phyloP scores from a whole-genome alignment of 2,329 filamentous ascomycete genomes.

The Hirsutella thompsonii region DNA sequence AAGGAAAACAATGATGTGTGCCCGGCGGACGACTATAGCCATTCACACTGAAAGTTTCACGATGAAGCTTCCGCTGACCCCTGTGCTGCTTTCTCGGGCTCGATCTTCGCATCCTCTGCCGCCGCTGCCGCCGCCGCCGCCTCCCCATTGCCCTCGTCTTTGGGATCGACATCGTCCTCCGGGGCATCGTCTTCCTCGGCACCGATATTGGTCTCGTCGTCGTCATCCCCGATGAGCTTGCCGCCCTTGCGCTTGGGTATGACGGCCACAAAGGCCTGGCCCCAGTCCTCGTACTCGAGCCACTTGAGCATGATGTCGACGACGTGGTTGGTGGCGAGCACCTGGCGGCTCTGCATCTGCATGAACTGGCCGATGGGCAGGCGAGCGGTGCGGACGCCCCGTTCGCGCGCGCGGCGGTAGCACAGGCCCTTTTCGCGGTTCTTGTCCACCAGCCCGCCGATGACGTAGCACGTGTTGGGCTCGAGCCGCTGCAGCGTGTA shows the following conservation, averaged over 20 bases:
- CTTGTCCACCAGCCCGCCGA: slow-evolving; percentile 89
- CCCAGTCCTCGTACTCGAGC: slow-evolving; percentile 87
- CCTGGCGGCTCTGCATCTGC: slow-evolving; percentile 74
- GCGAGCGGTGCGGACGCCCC: slow-evolving; percentile 75
- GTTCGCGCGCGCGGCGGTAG: slow-evolving; percentile 64
- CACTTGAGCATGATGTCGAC: slow-evolving; percentile 93
- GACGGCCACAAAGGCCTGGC: slow-evolving; percentile 71
- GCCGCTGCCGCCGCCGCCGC: slow-evolving; percentile 1
- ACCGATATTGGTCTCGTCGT: slow-evolving; percentile 12
- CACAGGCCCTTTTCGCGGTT: slow-evolving; percentile 94
- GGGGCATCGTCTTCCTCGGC: slow-evolving; percentile 12
- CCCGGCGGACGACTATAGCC: not conserved
- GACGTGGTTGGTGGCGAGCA: slow-evolving; percentile 90
- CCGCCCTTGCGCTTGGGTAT: slow-evolving; percentile 88
- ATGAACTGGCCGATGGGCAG: slow-evolving; percentile 93
- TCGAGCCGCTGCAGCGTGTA: slow-evolving; percentile 72
- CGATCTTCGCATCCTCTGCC: not conserved
- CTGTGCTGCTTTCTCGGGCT: not conserved
- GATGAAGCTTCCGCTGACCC: not conserved
- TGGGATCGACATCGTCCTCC: slow-evolving; percentile 1
- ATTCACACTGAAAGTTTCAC: not conserved
- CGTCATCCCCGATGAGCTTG: slow-evolving; percentile 36
- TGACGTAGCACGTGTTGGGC: slow-evolving; percentile 81
- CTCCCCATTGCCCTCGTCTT: slow-evolving; percentile 4
- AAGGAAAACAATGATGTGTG: too few relatives aligned